Conservation (phyloP, 176 grass and related monocot genomes). For the Oryza glumipatula region DNA sequence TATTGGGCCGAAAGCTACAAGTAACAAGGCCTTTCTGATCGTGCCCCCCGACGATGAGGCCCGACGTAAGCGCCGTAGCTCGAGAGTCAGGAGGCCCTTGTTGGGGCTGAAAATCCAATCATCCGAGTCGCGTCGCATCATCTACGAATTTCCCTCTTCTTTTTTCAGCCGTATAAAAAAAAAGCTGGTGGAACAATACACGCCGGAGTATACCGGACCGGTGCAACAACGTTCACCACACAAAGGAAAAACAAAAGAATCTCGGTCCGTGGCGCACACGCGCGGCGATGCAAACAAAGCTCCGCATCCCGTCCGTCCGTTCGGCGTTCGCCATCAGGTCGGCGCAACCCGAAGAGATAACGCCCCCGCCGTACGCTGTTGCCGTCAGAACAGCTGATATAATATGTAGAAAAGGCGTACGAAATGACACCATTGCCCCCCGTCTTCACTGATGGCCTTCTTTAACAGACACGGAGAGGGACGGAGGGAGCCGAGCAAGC, state of each 20-base stretch:
- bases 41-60: neutral
- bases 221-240: neutral
- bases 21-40: neutral
- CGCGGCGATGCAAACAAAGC: neutral
- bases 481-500: too few species aligned
- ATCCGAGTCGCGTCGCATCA: neutral
- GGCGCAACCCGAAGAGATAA: neutral
- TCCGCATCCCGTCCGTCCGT: neutral
- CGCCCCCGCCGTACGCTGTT: constrained; percentile 5
- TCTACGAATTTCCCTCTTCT: neutral
- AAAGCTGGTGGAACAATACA: neutral
- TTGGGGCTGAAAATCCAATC: neutral
- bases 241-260: neutral
- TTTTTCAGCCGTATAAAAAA: neutral
- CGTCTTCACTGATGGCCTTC: neutral
- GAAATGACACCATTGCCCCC: constrained; percentile 16
- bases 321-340: neutral
- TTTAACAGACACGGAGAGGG: neutral
- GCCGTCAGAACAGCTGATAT: constrained; percentile 17
- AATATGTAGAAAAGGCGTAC: neutral
- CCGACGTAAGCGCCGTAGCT: neutral
- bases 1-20: neutral
- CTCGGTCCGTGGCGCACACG: neutral
- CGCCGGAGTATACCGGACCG: neutral
- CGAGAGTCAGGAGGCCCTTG: neutral